Conservation (phyloP, 495 filamentous ascomycete species). For the Tetracladium marchalianum region DNA sequence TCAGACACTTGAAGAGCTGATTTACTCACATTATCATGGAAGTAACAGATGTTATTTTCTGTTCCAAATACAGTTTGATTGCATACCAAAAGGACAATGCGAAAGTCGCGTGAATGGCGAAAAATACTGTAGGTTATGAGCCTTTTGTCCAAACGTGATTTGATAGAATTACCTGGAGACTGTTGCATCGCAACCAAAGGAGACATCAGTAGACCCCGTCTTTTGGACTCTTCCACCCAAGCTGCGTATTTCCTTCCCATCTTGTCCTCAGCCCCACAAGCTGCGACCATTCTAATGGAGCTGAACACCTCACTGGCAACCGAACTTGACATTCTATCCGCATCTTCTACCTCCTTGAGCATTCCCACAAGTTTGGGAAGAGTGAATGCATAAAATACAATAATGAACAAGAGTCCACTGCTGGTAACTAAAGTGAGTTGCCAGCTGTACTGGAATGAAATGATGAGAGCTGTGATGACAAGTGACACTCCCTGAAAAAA, state of each 20-base stretch:
- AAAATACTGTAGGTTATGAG: constrained; percentile 4
- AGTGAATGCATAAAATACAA: constrained; percentile 40
- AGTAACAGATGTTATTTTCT: constrained; percentile 29
- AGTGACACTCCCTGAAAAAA: constrained; percentile 43
- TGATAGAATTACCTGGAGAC: constrained; percentile 22
- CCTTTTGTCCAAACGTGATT: neutral
- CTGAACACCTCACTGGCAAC: constrained; percentile 47
- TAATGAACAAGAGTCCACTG: constrained; percentile 44
- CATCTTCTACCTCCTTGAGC: constrained; percentile 42
- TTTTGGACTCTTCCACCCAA: constrained; percentile 47
- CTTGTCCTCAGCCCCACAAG: constrained; percentile 51
- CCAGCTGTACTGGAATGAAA: constrained; percentile 50
- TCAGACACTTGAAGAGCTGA: neutral
- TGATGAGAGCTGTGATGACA: constrained; percentile 37
- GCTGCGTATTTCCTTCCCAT: constrained; percentile 39
- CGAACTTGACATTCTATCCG: constrained; percentile 47
- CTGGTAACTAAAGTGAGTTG: constrained; percentile 47
- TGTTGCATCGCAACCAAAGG: constrained; percentile 22
- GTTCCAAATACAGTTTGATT: constrained; percentile 28
- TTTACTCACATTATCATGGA: constrained; percentile 29
- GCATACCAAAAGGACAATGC: constrained; percentile 41
- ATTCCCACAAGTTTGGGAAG: constrained; percentile 48
- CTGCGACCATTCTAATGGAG: constrained; percentile 48
- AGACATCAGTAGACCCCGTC: constrained; percentile 30
- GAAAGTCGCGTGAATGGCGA: constrained; percentile 13